Evolutionary conservation across 192 early-diverging fungal genomes (phyloP).

Genomic region (Chytriomyces sp.): DNA sequence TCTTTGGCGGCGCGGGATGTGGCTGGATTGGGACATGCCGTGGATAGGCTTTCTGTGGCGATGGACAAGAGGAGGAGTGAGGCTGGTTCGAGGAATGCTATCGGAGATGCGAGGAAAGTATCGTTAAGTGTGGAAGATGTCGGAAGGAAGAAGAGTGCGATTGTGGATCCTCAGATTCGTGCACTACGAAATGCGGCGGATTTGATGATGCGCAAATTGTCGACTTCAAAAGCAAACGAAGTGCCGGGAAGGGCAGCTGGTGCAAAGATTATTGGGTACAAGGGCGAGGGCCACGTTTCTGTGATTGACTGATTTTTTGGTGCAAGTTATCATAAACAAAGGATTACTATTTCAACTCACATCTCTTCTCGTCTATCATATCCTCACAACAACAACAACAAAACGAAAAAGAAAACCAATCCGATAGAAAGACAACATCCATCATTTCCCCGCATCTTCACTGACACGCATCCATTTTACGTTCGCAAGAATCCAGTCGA

Average conservation of each 20-base stretch:
- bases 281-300: constrained; percentile 3
- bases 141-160: background rate
- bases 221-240: background rate
- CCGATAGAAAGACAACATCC: too few relatives aligned
- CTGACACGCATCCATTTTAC: background rate
- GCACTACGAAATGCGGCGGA: constrained; percentile 20
- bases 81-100: background rate
- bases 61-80: background rate
- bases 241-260: background rate
- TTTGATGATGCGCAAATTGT: constrained; percentile 2
- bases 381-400: too few relatives aligned
- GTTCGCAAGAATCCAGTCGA: constrained; percentile 37
- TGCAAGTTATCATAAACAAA: too few relatives aligned
- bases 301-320: constrained; percentile 9
- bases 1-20: constrained; percentile 10
- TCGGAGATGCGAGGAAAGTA: background rate
- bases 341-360: too few relatives aligned
- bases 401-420: too few relatives aligned
- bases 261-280: background rate
- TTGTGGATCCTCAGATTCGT: constrained; percentile 8
- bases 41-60: background rate
- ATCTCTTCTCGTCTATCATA: too few relatives aligned
- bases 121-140: too few relatives aligned
- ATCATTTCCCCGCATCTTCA: too few relatives aligned
- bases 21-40: background rate